A percentile compares a stretch with the other conserved stretches of the same genome.
phyloP scores from a whole-genome alignment of 2,329 filamentous ascomycete species.

The Fusarium palustre region DNA sequence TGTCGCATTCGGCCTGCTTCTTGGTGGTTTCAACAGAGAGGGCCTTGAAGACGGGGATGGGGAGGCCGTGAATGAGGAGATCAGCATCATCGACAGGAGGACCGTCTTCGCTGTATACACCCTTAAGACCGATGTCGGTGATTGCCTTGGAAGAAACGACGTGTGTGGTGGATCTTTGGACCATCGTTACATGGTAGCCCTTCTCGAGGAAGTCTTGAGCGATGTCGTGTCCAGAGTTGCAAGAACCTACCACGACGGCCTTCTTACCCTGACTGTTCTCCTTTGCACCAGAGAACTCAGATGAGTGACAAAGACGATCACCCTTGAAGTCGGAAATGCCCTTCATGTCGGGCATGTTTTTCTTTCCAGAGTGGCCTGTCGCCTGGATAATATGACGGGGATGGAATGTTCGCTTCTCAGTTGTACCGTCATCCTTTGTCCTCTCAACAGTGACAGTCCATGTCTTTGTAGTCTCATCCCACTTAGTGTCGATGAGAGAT shows the following conservation, averaged over 20 bases:
- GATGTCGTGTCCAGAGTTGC: conserved; percentile 77
- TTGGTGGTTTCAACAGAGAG: conserved; percentile 61
- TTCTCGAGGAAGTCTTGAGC: conserved; percentile 75
- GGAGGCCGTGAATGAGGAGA: conserved; percentile 67
- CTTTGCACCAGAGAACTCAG: conserved; percentile 66
- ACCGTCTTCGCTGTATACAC: conserved; percentile 62
- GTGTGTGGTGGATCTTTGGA: conserved; percentile 74
- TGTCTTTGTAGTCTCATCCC: conserved; percentile 59
- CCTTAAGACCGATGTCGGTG: conserved; percentile 64
- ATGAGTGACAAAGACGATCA: conserved; percentile 70
- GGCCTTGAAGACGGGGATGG: conserved; percentile 70
- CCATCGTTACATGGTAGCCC: conserved; percentile 75
- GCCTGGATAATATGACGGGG: conserved; percentile 74
- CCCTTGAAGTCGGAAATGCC: conserved; percentile 70
- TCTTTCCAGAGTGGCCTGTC: conserved; percentile 76
- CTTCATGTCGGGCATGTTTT: conserved; percentile 68
- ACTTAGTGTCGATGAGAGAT: conserved; percentile 60
- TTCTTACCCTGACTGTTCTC: conserved; percentile 64
- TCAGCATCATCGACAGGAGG: conserved; percentile 76
- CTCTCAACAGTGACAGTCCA: conserved; percentile 70
- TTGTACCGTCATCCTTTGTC: conserved; percentile 60
- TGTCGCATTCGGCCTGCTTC: conserved; percentile 53
- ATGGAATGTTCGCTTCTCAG: conserved; percentile 65
- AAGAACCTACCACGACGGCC: conserved; percentile 74
- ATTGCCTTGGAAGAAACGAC: conserved; percentile 69